phyloP scores from a whole-genome alignment of 768 basidiomycete species.

The Leccinum variicolor region DNA sequence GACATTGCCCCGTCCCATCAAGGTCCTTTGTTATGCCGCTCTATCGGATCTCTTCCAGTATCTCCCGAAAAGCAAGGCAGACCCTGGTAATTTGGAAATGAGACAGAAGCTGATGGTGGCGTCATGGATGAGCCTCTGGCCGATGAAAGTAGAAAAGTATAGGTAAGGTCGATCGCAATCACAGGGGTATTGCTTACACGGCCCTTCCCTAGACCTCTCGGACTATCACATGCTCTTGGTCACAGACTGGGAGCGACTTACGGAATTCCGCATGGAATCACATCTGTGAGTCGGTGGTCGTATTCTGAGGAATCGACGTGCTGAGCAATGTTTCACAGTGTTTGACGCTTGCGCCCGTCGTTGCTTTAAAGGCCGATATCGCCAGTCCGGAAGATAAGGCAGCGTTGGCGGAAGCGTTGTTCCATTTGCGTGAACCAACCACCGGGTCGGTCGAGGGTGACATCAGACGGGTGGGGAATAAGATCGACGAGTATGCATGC shows the following conservation, averaged over 20 bases:
- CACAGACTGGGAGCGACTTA: slow-evolving; percentile 73
- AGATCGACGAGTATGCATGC: slow-evolving; percentile 51
- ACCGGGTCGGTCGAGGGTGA: slow-evolving; percentile 67
- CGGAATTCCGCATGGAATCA: slow-evolving; percentile 77
- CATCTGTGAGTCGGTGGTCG: slow-evolving; percentile 51
- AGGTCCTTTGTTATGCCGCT: slow-evolving; percentile 62
- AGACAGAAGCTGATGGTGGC: slow-evolving; percentile 72
- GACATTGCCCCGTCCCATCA: slow-evolving; percentile 52
- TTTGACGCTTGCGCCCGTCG: slow-evolving; percentile 64
- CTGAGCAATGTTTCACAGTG: slow-evolving; percentile 41
- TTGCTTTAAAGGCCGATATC: slow-evolving; percentile 54
- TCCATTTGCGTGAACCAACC: slow-evolving; percentile 56
- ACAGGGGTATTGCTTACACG: background rate
- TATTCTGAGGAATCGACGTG: slow-evolving; percentile 4
- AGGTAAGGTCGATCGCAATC: slow-evolving; percentile 34
- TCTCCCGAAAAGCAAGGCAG: slow-evolving; percentile 59
- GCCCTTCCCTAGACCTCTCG: slow-evolving; percentile 46
- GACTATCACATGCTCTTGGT: slow-evolving; percentile 73
- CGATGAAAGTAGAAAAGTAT: slow-evolving; percentile 53
- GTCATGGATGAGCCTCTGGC: slow-evolving; percentile 82
- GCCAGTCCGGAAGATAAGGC: slow-evolving; percentile 63
- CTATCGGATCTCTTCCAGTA: slow-evolving; percentile 72
- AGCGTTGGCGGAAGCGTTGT: slow-evolving; percentile 51
- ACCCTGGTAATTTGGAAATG: slow-evolving; percentile 51
- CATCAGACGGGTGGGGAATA: slow-evolving; percentile 45